A percentile compares a stretch with the other conserved stretches of the same genome.
Conservation (phyloP, 2,329 filamentous ascomycete species). For the Pestalotiopsis sp. region DNA sequence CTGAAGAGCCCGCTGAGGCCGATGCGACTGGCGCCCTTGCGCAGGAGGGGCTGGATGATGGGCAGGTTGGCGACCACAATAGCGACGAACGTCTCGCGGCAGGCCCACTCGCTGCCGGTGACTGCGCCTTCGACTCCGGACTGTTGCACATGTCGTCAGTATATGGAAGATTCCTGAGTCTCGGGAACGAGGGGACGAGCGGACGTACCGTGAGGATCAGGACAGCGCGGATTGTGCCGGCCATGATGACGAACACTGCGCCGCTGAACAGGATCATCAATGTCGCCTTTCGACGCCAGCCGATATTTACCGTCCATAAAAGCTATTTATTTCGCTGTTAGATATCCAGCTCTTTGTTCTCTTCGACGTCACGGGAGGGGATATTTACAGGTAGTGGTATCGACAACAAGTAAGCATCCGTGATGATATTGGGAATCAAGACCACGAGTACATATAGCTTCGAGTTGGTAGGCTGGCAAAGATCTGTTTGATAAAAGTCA, state of each 20-base stretch:
- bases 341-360: neutral
- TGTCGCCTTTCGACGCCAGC: slow-evolving; percentile 37
- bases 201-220: slow-evolving; percentile 37
- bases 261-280: slow-evolving; percentile 49
- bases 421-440: slow-evolving; percentile 14
- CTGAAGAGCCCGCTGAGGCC: slow-evolving; percentile 20
- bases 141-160: slow-evolving; percentile 10
- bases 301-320: slow-evolving; percentile 46
- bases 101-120: slow-evolving; percentile 32
- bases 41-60: slow-evolving; percentile 23
- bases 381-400: slow-evolving; percentile 13
- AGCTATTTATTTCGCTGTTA: slow-evolving; percentile 29
- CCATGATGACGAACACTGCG: slow-evolving; percentile 49
- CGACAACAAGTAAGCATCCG: slow-evolving; percentile 15
- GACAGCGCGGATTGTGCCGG: slow-evolving; percentile 47
- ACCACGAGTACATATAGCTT: slow-evolving; percentile 11
- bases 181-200: neutral
- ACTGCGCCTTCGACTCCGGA: slow-evolving; percentile 20
- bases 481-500: slow-evolving; percentile 4
- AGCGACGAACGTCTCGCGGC: slow-evolving; percentile 40
- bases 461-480: slow-evolving; percentile 14
- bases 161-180: neutral
- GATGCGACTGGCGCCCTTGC: slow-evolving; percentile 15
- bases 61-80: slow-evolving; percentile 37
- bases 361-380: neutral